These are phyloP conservation scores for Globisporangium emineosum DNA, from an alignment of 352 stramenopile genomes.

Conservation along the genomic window DNA sequence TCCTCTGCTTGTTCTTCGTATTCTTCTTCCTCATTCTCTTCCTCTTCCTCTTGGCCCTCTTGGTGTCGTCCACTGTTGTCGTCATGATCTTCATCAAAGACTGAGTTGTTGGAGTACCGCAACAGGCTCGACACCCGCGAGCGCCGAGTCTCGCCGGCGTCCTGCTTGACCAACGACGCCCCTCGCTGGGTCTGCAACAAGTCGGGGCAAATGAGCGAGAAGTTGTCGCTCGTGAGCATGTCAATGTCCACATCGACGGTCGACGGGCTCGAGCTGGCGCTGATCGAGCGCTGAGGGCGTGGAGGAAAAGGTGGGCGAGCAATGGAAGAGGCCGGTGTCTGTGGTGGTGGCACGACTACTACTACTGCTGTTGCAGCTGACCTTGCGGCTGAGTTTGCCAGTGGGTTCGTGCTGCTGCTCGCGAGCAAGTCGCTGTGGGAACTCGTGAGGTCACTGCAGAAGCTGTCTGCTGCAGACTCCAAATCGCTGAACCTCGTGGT, in stretches of 20 bases:
- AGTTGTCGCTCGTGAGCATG: slow-evolving; percentile 48
- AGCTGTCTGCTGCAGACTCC: slow-evolving; percentile 5
- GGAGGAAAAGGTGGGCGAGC: not conserved
- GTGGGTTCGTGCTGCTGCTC: slow-evolving; percentile 2
- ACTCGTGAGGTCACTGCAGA: slow-evolving; percentile 12
- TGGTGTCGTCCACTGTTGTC: not conserved
- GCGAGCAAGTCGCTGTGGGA: slow-evolving; percentile 9
- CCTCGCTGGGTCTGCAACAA: slow-evolving; percentile 26
- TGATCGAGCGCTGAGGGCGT: slow-evolving; percentile 2
- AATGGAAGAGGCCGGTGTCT: not conserved
- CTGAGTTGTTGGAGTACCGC: slow-evolving; percentile 29
- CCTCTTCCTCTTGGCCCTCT: slow-evolving; percentile 9
- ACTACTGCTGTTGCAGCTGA: not conserved
- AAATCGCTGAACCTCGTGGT: slow-evolving; percentile 18
- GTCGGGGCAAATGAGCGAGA: slow-evolving; percentile 52
- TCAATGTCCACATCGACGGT: slow-evolving; percentile 48
- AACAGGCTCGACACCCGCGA: slow-evolving; percentile 40
- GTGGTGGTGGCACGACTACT: not conserved
- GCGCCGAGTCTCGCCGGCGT: slow-evolving; percentile 41
- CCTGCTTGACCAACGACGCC: slow-evolving; percentile 27
- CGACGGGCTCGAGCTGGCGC: slow-evolving; percentile 15
- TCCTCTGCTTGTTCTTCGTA: slow-evolving; percentile 16
- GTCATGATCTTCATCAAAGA: slow-evolving; percentile 25
- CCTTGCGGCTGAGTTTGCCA: not conserved
- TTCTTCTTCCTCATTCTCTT: slow-evolving; percentile 1